These are phyloP conservation scores for Pogostemon cablin DNA, from an alignment of 257 asterid genomes.

Conservation along the genomic window DNA sequence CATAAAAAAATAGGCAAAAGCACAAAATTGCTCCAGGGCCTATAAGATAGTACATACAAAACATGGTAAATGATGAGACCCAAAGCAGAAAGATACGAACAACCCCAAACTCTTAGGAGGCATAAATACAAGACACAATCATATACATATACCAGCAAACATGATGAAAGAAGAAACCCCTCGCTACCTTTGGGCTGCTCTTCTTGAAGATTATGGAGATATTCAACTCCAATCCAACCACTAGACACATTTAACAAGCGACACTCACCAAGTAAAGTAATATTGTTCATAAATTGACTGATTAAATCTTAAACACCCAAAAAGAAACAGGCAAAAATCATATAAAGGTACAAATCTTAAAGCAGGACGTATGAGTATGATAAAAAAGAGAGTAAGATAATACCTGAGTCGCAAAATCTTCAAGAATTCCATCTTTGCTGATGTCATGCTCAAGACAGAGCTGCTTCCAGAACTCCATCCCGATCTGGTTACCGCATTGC, in stretches of 20 bases:
- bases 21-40: too few relatives aligned
- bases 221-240: neutral
- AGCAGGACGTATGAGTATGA: neutral
- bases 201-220: too few relatives aligned
- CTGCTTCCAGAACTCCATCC: constrained; percentile 99
- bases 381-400: neutral
- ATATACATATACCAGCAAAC: too few relatives aligned
- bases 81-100: too few relatives aligned
- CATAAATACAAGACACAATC: too few relatives aligned
- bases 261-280: neutral
- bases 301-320: neutral
- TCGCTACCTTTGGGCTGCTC: too few relatives aligned
- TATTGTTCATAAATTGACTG: neutral
- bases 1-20: too few relatives aligned
- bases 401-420: constrained; percentile 98
- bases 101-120: too few relatives aligned
- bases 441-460: constrained; percentile 99
- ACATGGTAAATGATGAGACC: too few relatives aligned
- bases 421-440: constrained; percentile 95
- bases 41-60: too few relatives aligned
- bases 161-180: too few relatives aligned
- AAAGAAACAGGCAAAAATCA: constrained; percentile 2
- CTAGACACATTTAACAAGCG: neutral
- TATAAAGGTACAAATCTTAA: neutral
- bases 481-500: constrained; percentile 99